Evolutionary conservation across 768 basidiomycete genomes (phyloP), one percentile per base, ranked within the genome.

Genomic region (Tulasnella sp.): DNA sequence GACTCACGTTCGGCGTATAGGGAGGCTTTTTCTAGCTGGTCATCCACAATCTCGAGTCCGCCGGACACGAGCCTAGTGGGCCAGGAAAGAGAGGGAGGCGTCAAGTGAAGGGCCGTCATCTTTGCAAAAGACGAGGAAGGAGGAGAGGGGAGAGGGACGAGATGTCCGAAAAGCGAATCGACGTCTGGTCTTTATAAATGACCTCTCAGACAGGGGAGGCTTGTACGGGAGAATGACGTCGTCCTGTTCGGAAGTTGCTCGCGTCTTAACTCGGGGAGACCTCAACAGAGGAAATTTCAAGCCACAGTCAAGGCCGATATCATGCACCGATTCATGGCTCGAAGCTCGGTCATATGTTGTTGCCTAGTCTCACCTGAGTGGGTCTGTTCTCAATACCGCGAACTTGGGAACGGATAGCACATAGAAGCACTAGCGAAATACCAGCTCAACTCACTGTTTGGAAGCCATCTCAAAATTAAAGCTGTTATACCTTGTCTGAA

Each of bases 11-110:
- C 73, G 54, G 52, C 73, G 36, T 64, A 74, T 34, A 22, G n/a
- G 19, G 73, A 58, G 25, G 73, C 64, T 19, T 42, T 74, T 39
- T 67, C 45, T 0, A 74, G 73, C 6, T 42, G 38, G 29, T 37
- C 29, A 64, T 74, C 73, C 15, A 74, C 73, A n/a, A 58, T 54
- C n/a, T 74, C 38, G 29, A 74, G 54, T 12, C 73, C 73, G 29
- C 52, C 54, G 19, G 37, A 42, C 12, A 74, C 34, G 15, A 72
- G 45, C 40, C 40, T 42, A 31, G 40, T n/a, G 11, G n/a, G 42
- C 31, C 37, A 45, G n/a, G 71, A 72, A 17, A 49, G 71, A 25
- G 71, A 45, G 8, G 25, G 3, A 45, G 71, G 49, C 19, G 31
- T n/a, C 7, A 12, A 25, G 31, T 31, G 29, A 1, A 52, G 31